These are phyloP conservation scores for Sporothrix phasma DNA, from an alignment of 2,329 filamentous ascomycete genomes.

Conservation along the genomic window DNA sequence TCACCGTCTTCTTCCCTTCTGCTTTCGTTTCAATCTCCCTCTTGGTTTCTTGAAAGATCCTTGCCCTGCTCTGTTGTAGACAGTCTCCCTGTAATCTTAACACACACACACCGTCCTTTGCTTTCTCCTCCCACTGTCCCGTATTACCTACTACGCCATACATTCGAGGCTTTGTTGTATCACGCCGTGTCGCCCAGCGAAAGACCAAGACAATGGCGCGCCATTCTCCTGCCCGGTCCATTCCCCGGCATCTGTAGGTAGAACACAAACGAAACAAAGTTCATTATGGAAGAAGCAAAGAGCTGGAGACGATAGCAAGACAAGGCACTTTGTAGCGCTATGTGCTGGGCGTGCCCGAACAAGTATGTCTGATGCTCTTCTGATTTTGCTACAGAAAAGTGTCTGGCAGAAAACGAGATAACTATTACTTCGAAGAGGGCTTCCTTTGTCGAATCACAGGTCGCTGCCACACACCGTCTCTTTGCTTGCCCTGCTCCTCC, in stretches of 20 bases:
- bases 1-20: neutral
- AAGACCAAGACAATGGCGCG: neutral
- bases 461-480: conserved; percentile 8
- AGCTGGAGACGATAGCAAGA: neutral
- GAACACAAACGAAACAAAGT: neutral
- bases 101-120: neutral
- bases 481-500: neutral
- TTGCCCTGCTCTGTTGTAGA: neutral
- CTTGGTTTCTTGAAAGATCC: neutral
- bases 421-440: too few relatives aligned
- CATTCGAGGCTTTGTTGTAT: conserved; percentile 4
- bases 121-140: neutral
- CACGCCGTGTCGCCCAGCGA: neutral
- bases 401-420: too few relatives aligned
- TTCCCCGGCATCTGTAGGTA: neutral
- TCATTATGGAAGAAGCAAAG: neutral
- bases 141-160: neutral
- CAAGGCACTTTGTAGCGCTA: too few relatives aligned
- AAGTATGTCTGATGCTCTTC: neutral
- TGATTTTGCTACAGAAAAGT: too few relatives aligned
- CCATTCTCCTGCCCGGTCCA: neutral
- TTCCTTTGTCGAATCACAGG: neutral
- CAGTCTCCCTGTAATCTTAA: too few relatives aligned
- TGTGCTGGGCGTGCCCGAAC: too few relatives aligned
- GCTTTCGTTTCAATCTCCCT: neutral